These are phyloP conservation scores for Chaetomiaceae sp. DNA, from an alignment of 2,329 filamentous ascomycete species.

Conservation along the genomic window DNA sequence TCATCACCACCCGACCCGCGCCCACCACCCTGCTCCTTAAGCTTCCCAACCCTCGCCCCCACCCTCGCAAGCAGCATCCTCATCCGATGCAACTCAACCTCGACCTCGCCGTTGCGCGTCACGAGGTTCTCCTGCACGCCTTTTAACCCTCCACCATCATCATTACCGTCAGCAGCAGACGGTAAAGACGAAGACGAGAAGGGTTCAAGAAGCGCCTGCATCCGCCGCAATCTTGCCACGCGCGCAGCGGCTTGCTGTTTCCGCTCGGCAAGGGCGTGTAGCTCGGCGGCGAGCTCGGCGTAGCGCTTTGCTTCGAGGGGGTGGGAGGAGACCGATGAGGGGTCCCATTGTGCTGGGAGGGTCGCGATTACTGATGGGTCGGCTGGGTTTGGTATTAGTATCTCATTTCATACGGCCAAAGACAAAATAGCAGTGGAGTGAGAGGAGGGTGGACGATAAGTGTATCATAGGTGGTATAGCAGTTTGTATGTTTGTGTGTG, in stretches of 20 bases:
- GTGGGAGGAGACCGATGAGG: slow-evolving; percentile 32
- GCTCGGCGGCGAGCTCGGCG: slow-evolving; percentile 42
- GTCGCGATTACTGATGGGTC: slow-evolving; percentile 40
- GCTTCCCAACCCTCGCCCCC: slow-evolving; percentile 44
- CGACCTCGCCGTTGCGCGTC: slow-evolving; percentile 60
- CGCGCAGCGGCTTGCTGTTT: slow-evolving; percentile 34
- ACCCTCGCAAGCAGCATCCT: slow-evolving; percentile 59
- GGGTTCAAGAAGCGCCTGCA: slow-evolving; percentile 48
- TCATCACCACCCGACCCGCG: background rate
- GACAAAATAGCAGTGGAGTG: too few relatives aligned
- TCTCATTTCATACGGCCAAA: background rate
- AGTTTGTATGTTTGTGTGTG: too few relatives aligned
- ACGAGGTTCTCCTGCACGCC: slow-evolving; percentile 62
- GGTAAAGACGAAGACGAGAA: slow-evolving; percentile 33
- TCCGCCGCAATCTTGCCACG: slow-evolving; percentile 44
- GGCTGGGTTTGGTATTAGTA: slow-evolving; percentile 31
- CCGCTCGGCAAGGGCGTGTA: slow-evolving; percentile 47
- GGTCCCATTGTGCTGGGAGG: slow-evolving; percentile 45
- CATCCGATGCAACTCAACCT: slow-evolving; percentile 63
- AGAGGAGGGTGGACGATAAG: too few relatives aligned
- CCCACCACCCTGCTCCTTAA: slow-evolving; percentile 2
- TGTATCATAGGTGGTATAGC: too few relatives aligned
- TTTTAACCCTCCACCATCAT: slow-evolving; percentile 29
- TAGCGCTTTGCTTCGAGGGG: slow-evolving; percentile 44
- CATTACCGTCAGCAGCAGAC: background rate